Conservation (phyloP, 1,139 yeast genomes). For the Debaryomyces robertsiae region DNA sequence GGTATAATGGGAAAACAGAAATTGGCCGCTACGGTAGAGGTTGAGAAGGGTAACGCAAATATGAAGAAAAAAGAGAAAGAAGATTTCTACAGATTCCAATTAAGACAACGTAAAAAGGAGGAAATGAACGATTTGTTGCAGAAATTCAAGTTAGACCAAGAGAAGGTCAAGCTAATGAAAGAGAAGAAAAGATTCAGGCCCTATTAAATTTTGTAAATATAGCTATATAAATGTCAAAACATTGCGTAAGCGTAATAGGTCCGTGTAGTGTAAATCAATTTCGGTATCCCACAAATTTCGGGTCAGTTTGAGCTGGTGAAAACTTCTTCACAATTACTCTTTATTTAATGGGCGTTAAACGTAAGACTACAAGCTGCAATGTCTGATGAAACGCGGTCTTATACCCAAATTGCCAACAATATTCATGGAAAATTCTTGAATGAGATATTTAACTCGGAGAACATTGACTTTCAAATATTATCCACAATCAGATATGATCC, state of each 20-base stretch:
- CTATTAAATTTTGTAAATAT: constrained; percentile 40
- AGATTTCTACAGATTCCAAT: constrained; percentile 95
- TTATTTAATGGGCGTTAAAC: too few relatives aligned
- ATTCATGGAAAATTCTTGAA: constrained; percentile 23
- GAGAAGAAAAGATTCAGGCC: constrained; percentile 86
- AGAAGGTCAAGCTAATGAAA: constrained; percentile 72
- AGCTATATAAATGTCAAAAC: constrained; percentile 5
- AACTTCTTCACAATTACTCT: neutral
- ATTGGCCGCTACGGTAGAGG: constrained; percentile 44
- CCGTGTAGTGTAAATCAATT: constrained; percentile 3
- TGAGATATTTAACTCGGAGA: constrained; percentile 21
- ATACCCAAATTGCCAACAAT: constrained; percentile 13
- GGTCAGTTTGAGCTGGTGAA: neutral
- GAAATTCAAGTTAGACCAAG: constrained; percentile 90
- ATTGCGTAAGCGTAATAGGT: constrained; percentile 7
- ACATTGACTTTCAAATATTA: constrained; percentile 52
- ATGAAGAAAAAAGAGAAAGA: constrained; percentile 78
- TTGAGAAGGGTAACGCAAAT: constrained; percentile 51
- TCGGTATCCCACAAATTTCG: constrained; percentile 5
- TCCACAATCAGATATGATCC: constrained; percentile 81
- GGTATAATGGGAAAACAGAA: constrained; percentile 62
- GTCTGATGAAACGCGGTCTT: constrained; percentile 5
- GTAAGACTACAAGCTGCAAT: constrained; percentile 1
- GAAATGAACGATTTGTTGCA: constrained; percentile 85
- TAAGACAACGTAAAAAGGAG: constrained; percentile 87